These are phyloP conservation scores for Calycina herbarum DNA, from an alignment of 2,329 filamentous ascomycete genomes.

Conservation along the genomic window DNA sequence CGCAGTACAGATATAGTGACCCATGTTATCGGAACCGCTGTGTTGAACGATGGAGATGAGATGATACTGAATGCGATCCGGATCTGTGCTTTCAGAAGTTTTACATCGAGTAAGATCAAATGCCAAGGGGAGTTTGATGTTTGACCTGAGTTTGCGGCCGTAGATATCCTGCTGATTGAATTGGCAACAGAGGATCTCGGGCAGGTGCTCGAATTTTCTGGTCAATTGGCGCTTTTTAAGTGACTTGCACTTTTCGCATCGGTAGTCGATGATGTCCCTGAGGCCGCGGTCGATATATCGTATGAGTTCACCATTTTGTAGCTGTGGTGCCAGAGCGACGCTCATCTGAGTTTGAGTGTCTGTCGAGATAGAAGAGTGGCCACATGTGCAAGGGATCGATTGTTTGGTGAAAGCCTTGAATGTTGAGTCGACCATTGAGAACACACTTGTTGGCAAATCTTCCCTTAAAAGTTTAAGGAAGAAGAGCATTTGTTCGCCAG, in stretches of 20 bases:
- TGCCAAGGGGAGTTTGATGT: slow-evolving; percentile 21
- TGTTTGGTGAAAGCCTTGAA: slow-evolving; percentile 20
- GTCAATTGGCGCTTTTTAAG: slow-evolving; percentile 18
- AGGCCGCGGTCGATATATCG: slow-evolving; percentile 30
- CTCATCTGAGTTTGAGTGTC: slow-evolving; percentile 30
- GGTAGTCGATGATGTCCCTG: slow-evolving; percentile 29
- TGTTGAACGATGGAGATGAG: slow-evolving; percentile 37
- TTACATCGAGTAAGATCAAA: slow-evolving; percentile 31
- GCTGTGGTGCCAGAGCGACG: slow-evolving; percentile 29
- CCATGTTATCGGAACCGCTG: slow-evolving; percentile 20
- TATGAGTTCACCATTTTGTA: slow-evolving; percentile 24
- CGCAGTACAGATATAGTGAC: slow-evolving; percentile 32
- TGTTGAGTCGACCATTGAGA: slow-evolving; percentile 26
- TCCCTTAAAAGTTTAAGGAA: slow-evolving; percentile 29
- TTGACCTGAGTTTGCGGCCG: slow-evolving; percentile 26
- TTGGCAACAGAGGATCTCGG: slow-evolving; percentile 33
- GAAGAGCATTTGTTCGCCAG: slow-evolving; percentile 35
- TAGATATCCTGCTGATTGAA: slow-evolving; percentile 32
- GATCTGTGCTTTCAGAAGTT: slow-evolving; percentile 10
- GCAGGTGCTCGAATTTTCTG: slow-evolving; percentile 27
- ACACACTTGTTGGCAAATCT: slow-evolving; percentile 31
- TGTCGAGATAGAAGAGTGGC: slow-evolving; percentile 25
- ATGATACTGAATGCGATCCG: slow-evolving; percentile 30
- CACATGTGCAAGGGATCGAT: slow-evolving; percentile 32
- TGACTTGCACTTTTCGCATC: slow-evolving; percentile 31